Evolutionary conservation across 129 eudicot species (phyloP).

Genomic region (Deinandra increscens): DNA sequence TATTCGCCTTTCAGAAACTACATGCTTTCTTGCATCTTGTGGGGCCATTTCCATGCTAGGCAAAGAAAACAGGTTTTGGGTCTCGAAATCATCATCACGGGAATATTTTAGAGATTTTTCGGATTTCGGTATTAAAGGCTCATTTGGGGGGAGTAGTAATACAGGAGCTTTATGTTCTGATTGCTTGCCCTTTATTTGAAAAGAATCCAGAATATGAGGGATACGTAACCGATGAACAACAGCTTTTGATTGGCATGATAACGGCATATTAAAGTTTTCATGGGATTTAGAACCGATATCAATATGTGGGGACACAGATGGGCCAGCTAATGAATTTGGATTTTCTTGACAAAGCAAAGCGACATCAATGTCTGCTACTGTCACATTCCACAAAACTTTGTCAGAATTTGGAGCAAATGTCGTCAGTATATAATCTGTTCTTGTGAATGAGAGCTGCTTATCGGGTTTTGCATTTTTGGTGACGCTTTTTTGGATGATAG

Average conservation of each 20-base stretch:
- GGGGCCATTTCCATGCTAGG: conserved; percentile 18
- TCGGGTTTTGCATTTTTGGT: conserved; percentile 33
- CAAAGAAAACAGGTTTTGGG: conserved; percentile 26
- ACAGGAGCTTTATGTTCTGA: conserved; percentile 38
- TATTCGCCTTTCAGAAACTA: conserved; percentile 25
- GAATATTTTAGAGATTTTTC: conserved; percentile 32
- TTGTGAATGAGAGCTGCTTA: conserved; percentile 64
- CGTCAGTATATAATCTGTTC: conserved; percentile 72
- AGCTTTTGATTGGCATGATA: conserved; percentile 67
- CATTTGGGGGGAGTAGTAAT: conserved; percentile 37
- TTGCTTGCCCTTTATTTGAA: conserved; percentile 30
- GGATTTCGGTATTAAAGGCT: conserved; percentile 35
- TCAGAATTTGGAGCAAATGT: conserved; percentile 55
- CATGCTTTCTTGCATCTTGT: conserved; percentile 31
- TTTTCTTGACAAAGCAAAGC: conserved; percentile 69
- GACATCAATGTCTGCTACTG: conserved; percentile 69
- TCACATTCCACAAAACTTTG: conserved; percentile 75
- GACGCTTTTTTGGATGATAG: conserved; percentile 21
- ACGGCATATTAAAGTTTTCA: conserved; percentile 56
- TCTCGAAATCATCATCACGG: conserved; percentile 26
- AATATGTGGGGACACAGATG: conserved; percentile 22
- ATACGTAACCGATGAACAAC: conserved; percentile 55
- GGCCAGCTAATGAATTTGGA: conserved; percentile 42
- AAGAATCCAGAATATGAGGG: conserved; percentile 37
- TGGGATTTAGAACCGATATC: conserved; percentile 44